phyloP scores from a whole-genome alignment of 495 filamentous ascomycete genomes.

The Cairneyella variabilis region DNA sequence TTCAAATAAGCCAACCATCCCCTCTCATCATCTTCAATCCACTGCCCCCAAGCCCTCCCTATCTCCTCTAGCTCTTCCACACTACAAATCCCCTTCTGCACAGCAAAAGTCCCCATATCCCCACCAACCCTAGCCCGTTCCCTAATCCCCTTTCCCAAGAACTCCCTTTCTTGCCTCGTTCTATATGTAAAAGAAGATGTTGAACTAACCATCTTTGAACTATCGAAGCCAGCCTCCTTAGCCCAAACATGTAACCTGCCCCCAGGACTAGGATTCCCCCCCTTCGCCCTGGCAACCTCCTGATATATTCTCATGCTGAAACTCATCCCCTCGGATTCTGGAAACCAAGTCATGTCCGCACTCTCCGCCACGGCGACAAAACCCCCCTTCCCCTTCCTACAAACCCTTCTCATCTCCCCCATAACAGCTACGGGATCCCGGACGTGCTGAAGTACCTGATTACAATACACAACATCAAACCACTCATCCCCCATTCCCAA shows the following conservation, averaged over 20 bases:
- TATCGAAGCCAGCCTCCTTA: neutral
- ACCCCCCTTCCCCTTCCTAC: constrained; percentile 44
- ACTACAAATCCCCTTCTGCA: neutral
- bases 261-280: neutral
- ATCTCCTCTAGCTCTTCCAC: neutral
- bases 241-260: constrained; percentile 3
- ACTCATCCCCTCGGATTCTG: neutral
- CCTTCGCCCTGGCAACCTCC: neutral
- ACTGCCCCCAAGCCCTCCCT: neutral
- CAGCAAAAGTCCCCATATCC: neutral
- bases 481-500: constrained; percentile 6
- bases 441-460: constrained; percentile 53
- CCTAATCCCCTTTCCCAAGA: neutral
- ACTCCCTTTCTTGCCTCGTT: neutral
- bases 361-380: constrained; percentile 38
- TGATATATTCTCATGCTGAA: neutral
- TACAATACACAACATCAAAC: constrained; percentile 54
- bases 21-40: constrained; percentile 2
- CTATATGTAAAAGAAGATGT: neutral
- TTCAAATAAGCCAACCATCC: too few relatives aligned
- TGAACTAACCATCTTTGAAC: neutral
- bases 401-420: constrained; percentile 46
- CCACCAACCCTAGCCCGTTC: neutral
- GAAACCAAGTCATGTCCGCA: neutral
- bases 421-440: constrained; percentile 37